Percentiles rank a stretch among this genome's conserved stretches.
These are phyloP conservation scores for Epichloe brachyelytri DNA, from an alignment of 2,329 filamentous ascomycete species.

Conservation along the genomic window DNA sequence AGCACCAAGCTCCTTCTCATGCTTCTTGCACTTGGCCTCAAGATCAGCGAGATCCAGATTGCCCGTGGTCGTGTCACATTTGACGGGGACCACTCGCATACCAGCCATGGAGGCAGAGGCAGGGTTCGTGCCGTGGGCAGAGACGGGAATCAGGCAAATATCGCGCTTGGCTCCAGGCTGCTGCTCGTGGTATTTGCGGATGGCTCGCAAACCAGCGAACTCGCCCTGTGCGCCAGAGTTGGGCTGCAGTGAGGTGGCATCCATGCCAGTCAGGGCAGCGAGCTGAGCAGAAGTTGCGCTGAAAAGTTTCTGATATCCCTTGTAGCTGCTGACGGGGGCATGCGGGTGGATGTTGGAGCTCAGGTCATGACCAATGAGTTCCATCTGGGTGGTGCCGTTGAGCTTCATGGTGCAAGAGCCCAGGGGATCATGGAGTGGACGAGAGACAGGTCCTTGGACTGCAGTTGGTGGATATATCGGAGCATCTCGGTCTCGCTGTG, in stretches of 20 bases:
- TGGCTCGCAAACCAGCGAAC: constrained; percentile 79
- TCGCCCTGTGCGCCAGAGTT: constrained; percentile 96
- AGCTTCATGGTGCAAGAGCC: constrained; percentile 99
- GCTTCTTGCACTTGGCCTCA: constrained; percentile 76
- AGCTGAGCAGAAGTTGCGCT: constrained; percentile 63
- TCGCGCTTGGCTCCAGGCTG: constrained; percentile 61
- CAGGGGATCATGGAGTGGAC: constrained; percentile 94
- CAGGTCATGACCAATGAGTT: constrained; percentile 63
- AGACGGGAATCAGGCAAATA: constrained; percentile 88
- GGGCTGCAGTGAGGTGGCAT: constrained; percentile 78
- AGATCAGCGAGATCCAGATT: constrained; percentile 83
- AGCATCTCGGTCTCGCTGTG: constrained; percentile 92
- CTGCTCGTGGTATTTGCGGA: constrained; percentile 69
- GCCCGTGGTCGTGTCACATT: constrained; percentile 76
- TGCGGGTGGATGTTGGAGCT: constrained; percentile 77
- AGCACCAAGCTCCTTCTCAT: constrained; percentile 72
- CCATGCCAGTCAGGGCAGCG: constrained; percentile 75
- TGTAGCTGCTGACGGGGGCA: constrained; percentile 47
- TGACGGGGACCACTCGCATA: constrained; percentile 85
- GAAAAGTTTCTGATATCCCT: constrained; percentile 60
- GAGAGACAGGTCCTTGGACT: constrained; percentile 87
- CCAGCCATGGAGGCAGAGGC: constrained; percentile 92
- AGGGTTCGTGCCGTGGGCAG: constrained; percentile 91
- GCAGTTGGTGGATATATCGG: constrained; percentile 83
- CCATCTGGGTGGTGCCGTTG: constrained; percentile 88